Percentiles rank a stretch among this genome's conserved stretches.
These are phyloP conservation scores for Mycena haematopus DNA, from an alignment of 768 basidiomycete genomes.

Conservation along the genomic window DNA sequence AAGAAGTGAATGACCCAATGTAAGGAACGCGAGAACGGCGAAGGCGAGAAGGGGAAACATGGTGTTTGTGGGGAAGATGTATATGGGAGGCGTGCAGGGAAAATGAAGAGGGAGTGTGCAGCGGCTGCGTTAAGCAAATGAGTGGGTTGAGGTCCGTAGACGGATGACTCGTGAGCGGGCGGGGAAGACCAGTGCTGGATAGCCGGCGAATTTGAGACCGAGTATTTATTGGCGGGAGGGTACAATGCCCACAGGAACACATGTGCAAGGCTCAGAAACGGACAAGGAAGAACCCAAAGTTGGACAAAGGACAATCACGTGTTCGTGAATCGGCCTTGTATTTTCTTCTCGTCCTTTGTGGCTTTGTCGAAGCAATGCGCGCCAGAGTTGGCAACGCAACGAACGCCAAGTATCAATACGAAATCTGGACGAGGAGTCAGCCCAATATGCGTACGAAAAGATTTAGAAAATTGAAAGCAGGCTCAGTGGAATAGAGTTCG, in stretches of 20 bases:
- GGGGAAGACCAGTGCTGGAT: not conserved
- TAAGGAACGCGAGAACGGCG: constrained; percentile 12
- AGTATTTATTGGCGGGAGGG: constrained; percentile 9
- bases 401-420: not conserved
- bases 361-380: not conserved
- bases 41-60: constrained; percentile 19
- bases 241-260: constrained; percentile 14
- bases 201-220: constrained; percentile 15
- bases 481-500: constrained; percentile 28
- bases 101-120: constrained; percentile 4
- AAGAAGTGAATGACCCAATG: constrained; percentile 1
- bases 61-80: not conserved
- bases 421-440: constrained; percentile 8
- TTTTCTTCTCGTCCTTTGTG: not conserved
- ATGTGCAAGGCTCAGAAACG: not conserved
- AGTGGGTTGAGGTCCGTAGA: constrained; percentile 9
- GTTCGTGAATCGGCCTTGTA: constrained; percentile 5
- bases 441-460: not conserved
- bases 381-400: constrained; percentile 1
- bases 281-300: constrained; percentile 11
- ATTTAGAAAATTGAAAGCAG: not conserved
- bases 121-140: constrained; percentile 20
- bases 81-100: not conserved
- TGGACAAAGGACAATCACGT: constrained; percentile 18
- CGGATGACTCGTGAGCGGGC: not conserved